Evolutionary conservation across 805 yeast species (phyloP), one percentile per base, ranked within the genome.

Genomic region (Wickerhamiella lipophila): DNA sequence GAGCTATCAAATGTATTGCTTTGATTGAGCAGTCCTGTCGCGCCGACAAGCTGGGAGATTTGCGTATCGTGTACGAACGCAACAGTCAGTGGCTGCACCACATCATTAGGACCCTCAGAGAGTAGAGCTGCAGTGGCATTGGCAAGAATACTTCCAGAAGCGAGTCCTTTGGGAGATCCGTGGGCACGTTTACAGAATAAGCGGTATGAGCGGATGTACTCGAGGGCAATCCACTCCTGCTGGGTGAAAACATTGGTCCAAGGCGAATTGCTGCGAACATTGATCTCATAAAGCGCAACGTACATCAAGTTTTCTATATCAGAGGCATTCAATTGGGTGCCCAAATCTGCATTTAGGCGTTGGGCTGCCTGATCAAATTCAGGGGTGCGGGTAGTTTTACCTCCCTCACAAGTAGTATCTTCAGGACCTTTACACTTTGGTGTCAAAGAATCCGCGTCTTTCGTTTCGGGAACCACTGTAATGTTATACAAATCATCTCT

Each of bases 61-160:
- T 77, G 78, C 34, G 77, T 72, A 58, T 77, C 82, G 61, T 77
- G 82, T 15, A 72, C 63, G 59, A 77, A 77, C 19, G 69, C 66
- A 42, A 71, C 64, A 58, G 72, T 68, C 32, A 77, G 58, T 50
- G 71, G 58, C 41, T 51, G 50, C 12, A 56, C 55, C 6, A 54
- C 68, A 52, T 43, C 46, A 55, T 62, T 36, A 26, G 61, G 61
- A 21, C 65, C 68, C 40, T 69, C 65, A 55, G 69, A 65, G 53
- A 76, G 63, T 46, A 74, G 61, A 18, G 62, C 56, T 44, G 70
- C 60, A 4, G 78, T 65, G 18, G 80, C 77, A 52, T 74, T 69
- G 54, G 72, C 64, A 53, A 68, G 68, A 13, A 68, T 68, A 2
- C 73, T 65, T 1, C 78, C 79, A 42, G 69, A 65, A 6, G 67